Conservation (phyloP, 148 eudicot genomes). For the Camellia japonica region DNA sequence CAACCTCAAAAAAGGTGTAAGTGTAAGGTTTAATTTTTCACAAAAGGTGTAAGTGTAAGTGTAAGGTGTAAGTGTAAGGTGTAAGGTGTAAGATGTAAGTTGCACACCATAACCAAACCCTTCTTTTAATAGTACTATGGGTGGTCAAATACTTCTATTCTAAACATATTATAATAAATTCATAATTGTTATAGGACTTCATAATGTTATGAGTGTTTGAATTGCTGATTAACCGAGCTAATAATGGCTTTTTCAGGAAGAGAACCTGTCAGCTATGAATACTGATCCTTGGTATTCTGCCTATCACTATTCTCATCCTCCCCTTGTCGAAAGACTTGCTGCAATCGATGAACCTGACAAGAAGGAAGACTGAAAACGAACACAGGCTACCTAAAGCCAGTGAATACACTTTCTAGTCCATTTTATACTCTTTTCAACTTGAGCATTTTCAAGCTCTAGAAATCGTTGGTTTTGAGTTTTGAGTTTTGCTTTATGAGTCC, state of each 20-base stretch:
- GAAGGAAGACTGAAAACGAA: conserved; percentile 49
- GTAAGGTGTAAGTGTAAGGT: too few relatives aligned
- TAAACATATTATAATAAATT: not conserved
- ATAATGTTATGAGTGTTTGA: not conserved
- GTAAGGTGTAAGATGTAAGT: too few relatives aligned
- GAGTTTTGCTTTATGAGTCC: not conserved
- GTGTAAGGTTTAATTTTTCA: too few relatives aligned
- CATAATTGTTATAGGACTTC: not conserved
- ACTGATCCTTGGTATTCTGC: conserved; percentile 99
- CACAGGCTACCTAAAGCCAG: not conserved
- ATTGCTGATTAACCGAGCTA: conserved; percentile 1
- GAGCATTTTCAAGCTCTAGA: not conserved
- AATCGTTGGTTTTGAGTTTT: not conserved
- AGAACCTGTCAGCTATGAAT: conserved; percentile 93
- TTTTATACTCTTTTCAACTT: not conserved
- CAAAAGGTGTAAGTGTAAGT: too few relatives aligned
- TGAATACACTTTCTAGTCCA: not conserved
- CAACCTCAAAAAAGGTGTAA: too few relatives aligned
- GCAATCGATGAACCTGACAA: conserved; percentile 73
- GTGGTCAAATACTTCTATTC: not conserved
- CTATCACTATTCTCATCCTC: conserved; percentile 95
- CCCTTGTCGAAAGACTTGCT: conserved; percentile 86
- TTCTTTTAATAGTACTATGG: not conserved
- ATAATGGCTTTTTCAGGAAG: conserved; percentile 55
- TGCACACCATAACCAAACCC: too few relatives aligned